phyloP scores from a whole-genome alignment of 1,139 yeast genomes.

The Pneumocystis jirovecii region DNA sequence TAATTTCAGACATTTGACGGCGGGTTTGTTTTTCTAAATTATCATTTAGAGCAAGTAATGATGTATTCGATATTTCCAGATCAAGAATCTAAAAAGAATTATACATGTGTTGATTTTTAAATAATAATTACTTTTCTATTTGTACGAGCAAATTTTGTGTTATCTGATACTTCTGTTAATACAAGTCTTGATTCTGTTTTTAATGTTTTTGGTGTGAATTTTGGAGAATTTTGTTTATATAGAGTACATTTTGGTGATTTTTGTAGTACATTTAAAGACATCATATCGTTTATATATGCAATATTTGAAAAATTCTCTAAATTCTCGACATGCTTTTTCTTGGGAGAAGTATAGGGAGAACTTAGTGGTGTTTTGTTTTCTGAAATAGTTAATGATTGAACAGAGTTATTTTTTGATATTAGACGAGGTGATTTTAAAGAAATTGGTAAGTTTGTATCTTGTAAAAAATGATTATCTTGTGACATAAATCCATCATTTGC shows the following conservation, averaged over 20 bases:
- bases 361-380: background rate
- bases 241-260: background rate
- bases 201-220: background rate
- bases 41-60: constrained; percentile 15
- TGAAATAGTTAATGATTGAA: background rate
- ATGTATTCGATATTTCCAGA: constrained; percentile 16
- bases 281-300: background rate
- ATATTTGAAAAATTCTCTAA: background rate
- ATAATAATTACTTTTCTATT: background rate
- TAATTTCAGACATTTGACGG: constrained; percentile 13
- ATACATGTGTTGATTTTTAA: background rate
- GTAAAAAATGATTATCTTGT: background rate
- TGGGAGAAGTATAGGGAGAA: background rate
- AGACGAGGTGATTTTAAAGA: background rate
- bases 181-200: background rate
- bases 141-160: constrained; percentile 1
- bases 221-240: background rate
- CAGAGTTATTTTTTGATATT: background rate
- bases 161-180: background rate
- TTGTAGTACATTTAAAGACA: background rate
- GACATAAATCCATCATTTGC: background rate
- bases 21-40: constrained; percentile 15
- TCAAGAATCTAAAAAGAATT: constrained; percentile 12
- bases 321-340: background rate
- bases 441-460: background rate